These are phyloP conservation scores for Aethionema arabicum DNA, from an alignment of 345 rosid species.

Conservation along the genomic window DNA sequence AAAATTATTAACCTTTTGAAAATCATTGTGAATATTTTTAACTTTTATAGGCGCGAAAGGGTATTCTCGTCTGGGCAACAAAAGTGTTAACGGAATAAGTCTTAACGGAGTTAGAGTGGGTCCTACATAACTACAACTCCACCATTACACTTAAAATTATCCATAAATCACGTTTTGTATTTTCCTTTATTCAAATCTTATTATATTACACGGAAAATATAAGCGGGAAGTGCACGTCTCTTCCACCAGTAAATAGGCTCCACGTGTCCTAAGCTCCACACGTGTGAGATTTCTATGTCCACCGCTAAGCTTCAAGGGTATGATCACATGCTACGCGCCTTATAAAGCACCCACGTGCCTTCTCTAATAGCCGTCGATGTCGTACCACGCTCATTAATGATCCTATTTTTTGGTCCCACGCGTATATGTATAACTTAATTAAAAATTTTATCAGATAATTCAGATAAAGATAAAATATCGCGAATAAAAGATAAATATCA, in stretches of 20 bases:
- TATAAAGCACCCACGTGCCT: background rate
- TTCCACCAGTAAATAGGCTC: background rate
- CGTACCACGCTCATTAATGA: background rate
- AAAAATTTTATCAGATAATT: no score
- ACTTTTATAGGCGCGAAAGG: background rate
- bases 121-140: conserved; percentile 16
- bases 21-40: no score
- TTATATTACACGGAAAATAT: conserved; percentile 3
- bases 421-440: no score
- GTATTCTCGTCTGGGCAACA: background rate
- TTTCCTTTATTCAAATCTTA: background rate
- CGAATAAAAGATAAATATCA: no score
- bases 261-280: conserved; percentile 19
- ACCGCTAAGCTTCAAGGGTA: background rate
- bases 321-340: conserved; percentile 1
- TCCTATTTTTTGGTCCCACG: background rate
- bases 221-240: conserved; percentile 32
- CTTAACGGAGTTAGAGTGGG: conserved; percentile 16
- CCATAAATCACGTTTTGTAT: conserved; percentile 30
- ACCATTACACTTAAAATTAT: conserved; percentile 1
- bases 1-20: no score
- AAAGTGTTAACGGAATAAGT: background rate
- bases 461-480: no score
- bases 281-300: background rate
- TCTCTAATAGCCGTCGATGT: background rate